Evolutionary conservation across 1,139 yeast species (phyloP).

Genomic region (Protomyces arabidopsidicola): DNA sequence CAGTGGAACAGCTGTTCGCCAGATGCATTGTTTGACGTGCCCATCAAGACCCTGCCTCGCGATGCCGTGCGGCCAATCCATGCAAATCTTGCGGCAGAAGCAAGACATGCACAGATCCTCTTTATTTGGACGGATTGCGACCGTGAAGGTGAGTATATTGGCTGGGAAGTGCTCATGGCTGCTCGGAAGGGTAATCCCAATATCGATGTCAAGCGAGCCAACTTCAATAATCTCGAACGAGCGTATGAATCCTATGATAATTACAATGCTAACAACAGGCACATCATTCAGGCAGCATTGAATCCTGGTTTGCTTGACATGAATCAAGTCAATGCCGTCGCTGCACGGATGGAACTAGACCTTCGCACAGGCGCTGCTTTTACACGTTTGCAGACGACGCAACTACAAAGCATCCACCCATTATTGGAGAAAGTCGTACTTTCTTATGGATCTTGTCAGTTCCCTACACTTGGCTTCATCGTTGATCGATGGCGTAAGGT

Average conservation of each 20-base stretch:
- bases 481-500: conserved; percentile 87
- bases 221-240: conserved; percentile 80
- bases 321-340: conserved; percentile 75
- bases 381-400: conserved; percentile 66
- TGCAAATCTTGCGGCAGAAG: conserved; percentile 65
- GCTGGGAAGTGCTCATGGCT: conserved; percentile 70
- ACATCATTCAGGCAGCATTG: conserved; percentile 68
- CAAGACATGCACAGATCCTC: conserved; percentile 54
- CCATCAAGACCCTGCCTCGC: conserved; percentile 47
- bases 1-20: conserved; percentile 69
- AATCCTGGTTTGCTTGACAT: conserved; percentile 61
- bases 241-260: conserved; percentile 25
- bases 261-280: conserved; percentile 40
- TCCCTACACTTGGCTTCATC: conserved; percentile 93
- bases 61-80: conserved; percentile 50
- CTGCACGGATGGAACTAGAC: conserved; percentile 81
- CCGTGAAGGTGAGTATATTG: conserved; percentile 95
- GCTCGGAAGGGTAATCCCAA: conserved; percentile 56
- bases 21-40: conserved; percentile 64
- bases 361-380: conserved; percentile 84
- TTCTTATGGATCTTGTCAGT: conserved; percentile 73
- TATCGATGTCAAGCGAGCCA: conserved; percentile 60
- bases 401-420: conserved; percentile 41
- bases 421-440: conserved; percentile 31
- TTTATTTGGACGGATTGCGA: conserved; percentile 99